A percentile compares a stretch with the other conserved stretches of the same genome.
Conservation (phyloP, 2,329 filamentous ascomycete species). For the Cercospora janseana region DNA sequence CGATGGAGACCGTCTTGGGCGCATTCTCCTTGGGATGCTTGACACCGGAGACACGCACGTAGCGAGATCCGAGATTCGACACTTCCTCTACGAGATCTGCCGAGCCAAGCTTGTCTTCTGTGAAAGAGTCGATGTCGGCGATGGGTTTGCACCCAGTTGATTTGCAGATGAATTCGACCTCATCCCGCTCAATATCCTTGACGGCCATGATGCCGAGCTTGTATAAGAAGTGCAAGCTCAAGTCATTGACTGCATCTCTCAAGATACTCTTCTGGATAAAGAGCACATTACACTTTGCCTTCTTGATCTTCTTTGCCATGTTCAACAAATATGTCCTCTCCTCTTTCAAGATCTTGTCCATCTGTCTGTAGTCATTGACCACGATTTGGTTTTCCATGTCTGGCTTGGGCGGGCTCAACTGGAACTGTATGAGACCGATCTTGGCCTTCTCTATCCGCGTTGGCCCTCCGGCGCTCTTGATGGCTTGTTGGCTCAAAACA, state of each 20-base stretch:
- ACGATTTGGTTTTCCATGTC: constrained; percentile 99
- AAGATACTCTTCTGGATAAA: constrained; percentile 98
- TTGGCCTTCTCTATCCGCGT: constrained; percentile 93
- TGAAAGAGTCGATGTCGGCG: constrained; percentile 96
- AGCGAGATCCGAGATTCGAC: constrained; percentile 79
- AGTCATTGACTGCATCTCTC: constrained; percentile 93
- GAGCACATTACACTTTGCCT: constrained; percentile 98
- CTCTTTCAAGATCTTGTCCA: constrained; percentile 99
- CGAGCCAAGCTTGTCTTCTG: constrained; percentile 93
- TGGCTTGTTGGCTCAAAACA: constrained; percentile 84
- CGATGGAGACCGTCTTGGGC: constrained; percentile 85
- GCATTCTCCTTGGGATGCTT: constrained; percentile 60
- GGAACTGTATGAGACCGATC: constrained; percentile 97
- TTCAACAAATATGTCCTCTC: constrained; percentile 97
- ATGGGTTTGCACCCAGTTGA: constrained; percentile 98
- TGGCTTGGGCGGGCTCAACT: constrained; percentile 95
- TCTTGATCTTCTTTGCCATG: constrained; percentile 99
- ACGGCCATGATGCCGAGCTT: constrained; percentile 93
- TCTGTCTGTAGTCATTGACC: constrained; percentile 98
- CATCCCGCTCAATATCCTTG: constrained; percentile 97
- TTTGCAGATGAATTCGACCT: constrained; percentile 99
- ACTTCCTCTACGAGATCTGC: constrained; percentile 94
- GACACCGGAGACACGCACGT: constrained; percentile 92
- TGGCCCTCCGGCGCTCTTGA: constrained; percentile 91
- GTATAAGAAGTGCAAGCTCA: constrained; percentile 94